A percentile compares a stretch with the other conserved stretches of the same genome.
Evolutionary conservation across 2,329 filamentous ascomycete genomes (phyloP).

Genomic region (Alternaria sp.): DNA sequence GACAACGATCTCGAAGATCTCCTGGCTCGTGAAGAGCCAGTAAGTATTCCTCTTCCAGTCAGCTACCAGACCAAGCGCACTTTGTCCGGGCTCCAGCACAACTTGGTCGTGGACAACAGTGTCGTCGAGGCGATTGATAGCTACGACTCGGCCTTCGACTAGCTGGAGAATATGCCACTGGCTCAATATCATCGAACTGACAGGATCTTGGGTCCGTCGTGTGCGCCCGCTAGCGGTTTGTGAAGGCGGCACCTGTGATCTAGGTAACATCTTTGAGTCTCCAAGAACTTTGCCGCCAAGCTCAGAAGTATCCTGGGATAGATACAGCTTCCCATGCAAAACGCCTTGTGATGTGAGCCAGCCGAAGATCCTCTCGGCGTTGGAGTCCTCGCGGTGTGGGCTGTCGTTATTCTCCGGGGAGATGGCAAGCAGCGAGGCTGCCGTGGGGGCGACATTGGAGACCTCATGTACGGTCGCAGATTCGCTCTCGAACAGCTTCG

Average conservation of each 20-base stretch:
- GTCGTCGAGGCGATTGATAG: slow-evolving; percentile 85
- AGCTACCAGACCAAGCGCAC: slow-evolving; percentile 80
- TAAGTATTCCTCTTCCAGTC: slow-evolving; percentile 96
- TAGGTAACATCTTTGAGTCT: slow-evolving; percentile 77
- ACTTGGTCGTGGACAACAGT: slow-evolving; percentile 86
- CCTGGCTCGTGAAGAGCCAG: slow-evolving; percentile 90
- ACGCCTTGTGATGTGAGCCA: slow-evolving; percentile 91
- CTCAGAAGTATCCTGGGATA: slow-evolving; percentile 64
- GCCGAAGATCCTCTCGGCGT: slow-evolving; percentile 77
- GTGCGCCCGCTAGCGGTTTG: slow-evolving; percentile 70
- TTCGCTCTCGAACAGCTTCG: slow-evolving; percentile 86
- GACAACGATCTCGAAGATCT: slow-evolving; percentile 93
- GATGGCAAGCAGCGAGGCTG: slow-evolving; percentile 72
- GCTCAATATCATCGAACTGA: slow-evolving; percentile 82
- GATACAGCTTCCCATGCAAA: slow-evolving; percentile 80
- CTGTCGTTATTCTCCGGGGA: slow-evolving; percentile 73
- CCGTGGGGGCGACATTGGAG: slow-evolving; percentile 62
- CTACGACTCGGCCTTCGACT: slow-evolving; percentile 81
- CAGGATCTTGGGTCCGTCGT: slow-evolving; percentile 71
- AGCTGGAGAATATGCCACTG: slow-evolving; percentile 92
- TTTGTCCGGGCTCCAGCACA: slow-evolving; percentile 80
- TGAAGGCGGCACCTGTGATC: slow-evolving; percentile 72
- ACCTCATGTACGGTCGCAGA: slow-evolving; percentile 78
- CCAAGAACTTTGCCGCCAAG: slow-evolving; percentile 77
- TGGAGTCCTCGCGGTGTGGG: slow-evolving; percentile 57